phyloP scores from a whole-genome alignment of 768 basidiomycete genomes.

The Leucocoprinus leucothites region DNA sequence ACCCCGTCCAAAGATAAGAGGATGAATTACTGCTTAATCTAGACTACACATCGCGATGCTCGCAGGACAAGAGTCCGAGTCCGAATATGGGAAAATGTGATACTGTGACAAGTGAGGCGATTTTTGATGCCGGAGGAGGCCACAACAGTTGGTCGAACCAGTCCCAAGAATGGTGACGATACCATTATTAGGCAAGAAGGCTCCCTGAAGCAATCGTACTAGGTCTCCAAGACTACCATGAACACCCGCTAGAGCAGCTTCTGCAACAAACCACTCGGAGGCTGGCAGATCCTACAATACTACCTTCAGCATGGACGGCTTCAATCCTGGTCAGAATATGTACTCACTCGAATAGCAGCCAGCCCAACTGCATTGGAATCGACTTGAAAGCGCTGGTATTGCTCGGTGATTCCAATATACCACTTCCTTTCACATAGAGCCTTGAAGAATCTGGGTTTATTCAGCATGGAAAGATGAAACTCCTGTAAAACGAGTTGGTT shows the following conservation, averaged over 20 bases:
- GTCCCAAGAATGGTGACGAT: constrained; percentile 1
- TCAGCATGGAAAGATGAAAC: neutral
- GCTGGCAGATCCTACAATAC: neutral
- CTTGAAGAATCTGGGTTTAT: neutral
- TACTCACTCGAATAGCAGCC: neutral
- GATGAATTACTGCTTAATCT: neutral
- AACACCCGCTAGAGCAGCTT: neutral
- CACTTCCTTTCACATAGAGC: constrained; percentile 2
- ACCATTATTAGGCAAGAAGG: neutral
- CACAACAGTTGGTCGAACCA: constrained; percentile 1
- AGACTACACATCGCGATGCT: neutral
- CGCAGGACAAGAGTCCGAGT: neutral
- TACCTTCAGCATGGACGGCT: too few species aligned
- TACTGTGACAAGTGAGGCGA: neutral
- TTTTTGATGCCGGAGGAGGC: neutral
- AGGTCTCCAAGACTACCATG: neutral
- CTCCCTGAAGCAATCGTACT: neutral
- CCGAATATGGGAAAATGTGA: constrained; percentile 5
- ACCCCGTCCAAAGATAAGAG: too few species aligned
- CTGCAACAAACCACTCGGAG: neutral
- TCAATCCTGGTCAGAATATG: too few species aligned
- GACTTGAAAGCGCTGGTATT: neutral
- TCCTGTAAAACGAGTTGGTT: neutral
- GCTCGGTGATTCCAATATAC: neutral
- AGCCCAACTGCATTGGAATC: neutral